phyloP scores from a whole-genome alignment of 305 asterid genomes.

The Monarda citriodora region DNA sequence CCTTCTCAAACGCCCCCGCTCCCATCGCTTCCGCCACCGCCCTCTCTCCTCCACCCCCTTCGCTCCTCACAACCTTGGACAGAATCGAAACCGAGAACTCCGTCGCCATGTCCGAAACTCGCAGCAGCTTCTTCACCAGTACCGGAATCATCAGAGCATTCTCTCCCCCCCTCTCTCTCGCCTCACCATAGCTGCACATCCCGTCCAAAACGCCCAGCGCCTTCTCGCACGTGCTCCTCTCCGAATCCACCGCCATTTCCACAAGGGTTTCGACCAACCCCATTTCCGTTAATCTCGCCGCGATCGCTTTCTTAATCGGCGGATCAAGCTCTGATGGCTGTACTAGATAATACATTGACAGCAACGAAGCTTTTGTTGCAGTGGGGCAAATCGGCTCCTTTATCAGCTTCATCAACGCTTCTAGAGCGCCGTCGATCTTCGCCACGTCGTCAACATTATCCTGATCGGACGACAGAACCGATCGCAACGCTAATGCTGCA shows the following conservation, averaged over 20 bases:
- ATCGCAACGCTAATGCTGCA: constrained; percentile 34
- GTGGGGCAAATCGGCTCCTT: constrained; percentile 49
- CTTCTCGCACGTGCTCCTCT: constrained; percentile 50
- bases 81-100: constrained; percentile 53
- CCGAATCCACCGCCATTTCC: constrained; percentile 45
- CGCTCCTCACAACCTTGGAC: constrained; percentile 29
- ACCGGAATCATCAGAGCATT: constrained; percentile 43
- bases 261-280: constrained; percentile 37
- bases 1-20: constrained; percentile 66
- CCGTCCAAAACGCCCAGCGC: constrained; percentile 50
- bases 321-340: background rate
- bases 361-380: constrained; percentile 47
- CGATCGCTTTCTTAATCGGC: constrained; percentile 3
- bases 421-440: constrained; percentile 29
- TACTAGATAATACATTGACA: constrained; percentile 35
- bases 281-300: constrained; percentile 19
- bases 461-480: constrained; percentile 21
- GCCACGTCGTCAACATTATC: constrained; percentile 12
- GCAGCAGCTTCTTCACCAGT: constrained; percentile 52
- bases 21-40: constrained; percentile 36
- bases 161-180: constrained; percentile 28
- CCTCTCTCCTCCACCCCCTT: constrained; percentile 11
- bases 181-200: constrained; percentile 34
- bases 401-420: constrained; percentile 36
- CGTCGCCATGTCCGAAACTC: constrained; percentile 52